Percentiles rank a stretch among this genome's conserved stretches.
These are phyloP conservation scores for Jatropha curcas DNA, from an alignment of 345 rosid genomes.

Conservation along the genomic window DNA sequence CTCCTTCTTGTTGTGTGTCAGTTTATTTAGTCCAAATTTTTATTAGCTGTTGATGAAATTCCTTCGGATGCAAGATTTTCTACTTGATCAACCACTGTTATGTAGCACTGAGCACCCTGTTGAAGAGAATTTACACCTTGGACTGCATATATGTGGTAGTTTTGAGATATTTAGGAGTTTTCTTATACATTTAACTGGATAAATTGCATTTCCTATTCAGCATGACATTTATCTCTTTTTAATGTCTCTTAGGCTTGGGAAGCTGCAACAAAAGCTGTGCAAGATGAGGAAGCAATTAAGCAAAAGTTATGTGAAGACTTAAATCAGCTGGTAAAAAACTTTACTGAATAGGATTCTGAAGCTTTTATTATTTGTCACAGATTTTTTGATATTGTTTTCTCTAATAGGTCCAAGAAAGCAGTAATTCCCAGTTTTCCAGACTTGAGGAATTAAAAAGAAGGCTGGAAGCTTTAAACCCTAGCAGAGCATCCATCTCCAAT, in stretches of 20 bases:
- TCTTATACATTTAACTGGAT: background rate
- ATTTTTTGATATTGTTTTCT: slow-evolving; percentile 8
- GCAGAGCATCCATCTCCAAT: slow-evolving; percentile 45
- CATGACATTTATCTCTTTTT: slow-evolving; percentile 11
- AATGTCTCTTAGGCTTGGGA: slow-evolving; percentile 53
- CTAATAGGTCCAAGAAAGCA: slow-evolving; percentile 77
- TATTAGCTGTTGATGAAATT: background rate
- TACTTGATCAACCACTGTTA: background rate
- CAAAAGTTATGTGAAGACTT: slow-evolving; percentile 84
- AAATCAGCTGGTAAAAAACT: slow-evolving; percentile 59
- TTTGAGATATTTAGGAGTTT: background rate
- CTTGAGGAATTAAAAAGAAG: slow-evolving; percentile 81
- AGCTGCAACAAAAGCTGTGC: slow-evolving; percentile 59
- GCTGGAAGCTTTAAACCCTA: slow-evolving; percentile 72
- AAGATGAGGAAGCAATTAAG: slow-evolving; percentile 76
- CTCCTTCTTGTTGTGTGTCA: background rate
- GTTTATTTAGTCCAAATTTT: background rate
- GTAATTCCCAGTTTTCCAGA: slow-evolving; percentile 63
- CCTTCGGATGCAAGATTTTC: background rate
- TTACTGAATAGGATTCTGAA: slow-evolving; percentile 14
- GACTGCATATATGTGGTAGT: background rate
- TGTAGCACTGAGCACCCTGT: background rate
- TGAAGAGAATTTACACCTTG: slow-evolving; percentile 4
- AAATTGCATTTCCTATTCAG: background rate
- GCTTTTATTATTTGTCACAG: background rate